phyloP scores from a whole-genome alignment of 2,329 filamentous ascomycete genomes.

The Dactylellina parvicollis region DNA sequence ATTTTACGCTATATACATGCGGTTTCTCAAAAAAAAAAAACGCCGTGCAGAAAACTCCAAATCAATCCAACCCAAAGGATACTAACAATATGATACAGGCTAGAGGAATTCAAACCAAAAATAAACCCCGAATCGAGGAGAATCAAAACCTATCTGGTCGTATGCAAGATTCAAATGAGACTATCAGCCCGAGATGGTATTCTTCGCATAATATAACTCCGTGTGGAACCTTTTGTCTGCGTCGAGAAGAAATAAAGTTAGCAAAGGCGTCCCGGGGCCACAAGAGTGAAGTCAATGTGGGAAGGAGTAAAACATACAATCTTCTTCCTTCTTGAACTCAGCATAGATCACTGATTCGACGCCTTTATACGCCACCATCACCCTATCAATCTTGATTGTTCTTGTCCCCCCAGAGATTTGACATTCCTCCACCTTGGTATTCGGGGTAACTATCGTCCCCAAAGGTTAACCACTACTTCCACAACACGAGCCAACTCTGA shows the following conservation, averaged over 20 bases:
- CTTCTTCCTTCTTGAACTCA: constrained; percentile 40
- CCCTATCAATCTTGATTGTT: constrained; percentile 13
- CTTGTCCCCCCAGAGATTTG: constrained; percentile 13
- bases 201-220: constrained; percentile 44
- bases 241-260: constrained; percentile 1
- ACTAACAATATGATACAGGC: too few species aligned
- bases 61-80: too few species aligned
- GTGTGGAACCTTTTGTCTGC: constrained; percentile 28
- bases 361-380: constrained; percentile 49
- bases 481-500: neutral
- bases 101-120: too few species aligned
- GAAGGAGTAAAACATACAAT: constrained; percentile 19
- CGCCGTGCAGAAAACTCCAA: too few species aligned
- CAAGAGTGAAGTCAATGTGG: neutral
- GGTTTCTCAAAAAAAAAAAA: too few species aligned
- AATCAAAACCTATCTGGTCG: too few species aligned
- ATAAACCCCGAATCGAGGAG: too few species aligned
- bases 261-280: neutral
- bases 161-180: neutral
- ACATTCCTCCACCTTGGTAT: constrained; percentile 26
- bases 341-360: constrained; percentile 32
- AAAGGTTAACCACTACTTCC: neutral
- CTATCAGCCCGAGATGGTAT: constrained; percentile 13
- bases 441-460: constrained; percentile 15
- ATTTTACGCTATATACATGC: too few species aligned